Evolutionary conservation across 2,329 filamentous ascomycete species (phyloP).

Genomic region (Cercospora sp.): DNA sequence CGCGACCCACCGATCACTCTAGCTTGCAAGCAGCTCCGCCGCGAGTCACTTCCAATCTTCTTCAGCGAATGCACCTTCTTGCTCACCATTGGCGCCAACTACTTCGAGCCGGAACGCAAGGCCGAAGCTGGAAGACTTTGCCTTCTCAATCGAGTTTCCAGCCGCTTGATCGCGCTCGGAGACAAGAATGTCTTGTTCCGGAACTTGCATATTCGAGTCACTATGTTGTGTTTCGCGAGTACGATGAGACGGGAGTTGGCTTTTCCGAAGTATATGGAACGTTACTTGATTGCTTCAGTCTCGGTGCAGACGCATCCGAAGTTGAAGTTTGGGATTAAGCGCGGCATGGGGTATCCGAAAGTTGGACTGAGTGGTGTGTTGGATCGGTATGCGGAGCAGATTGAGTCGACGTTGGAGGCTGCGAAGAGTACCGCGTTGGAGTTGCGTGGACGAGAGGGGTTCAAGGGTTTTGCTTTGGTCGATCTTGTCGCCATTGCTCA

Average conservation of each 20-base stretch:
- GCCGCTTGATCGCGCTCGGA: not conserved
- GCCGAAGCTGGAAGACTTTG: slow-evolving; percentile 4
- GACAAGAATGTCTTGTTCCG: slow-evolving; percentile 9
- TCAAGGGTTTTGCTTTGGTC: slow-evolving; percentile 11
- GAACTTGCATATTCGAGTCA: slow-evolving; percentile 4
- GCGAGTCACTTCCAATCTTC: slow-evolving; percentile 6
- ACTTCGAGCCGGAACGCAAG: not conserved
- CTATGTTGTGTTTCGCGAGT: not conserved
- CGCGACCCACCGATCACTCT: slow-evolving; percentile 11
- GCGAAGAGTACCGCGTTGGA: slow-evolving; percentile 1
- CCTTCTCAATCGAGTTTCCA: not conserved
- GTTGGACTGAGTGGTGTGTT: not conserved
- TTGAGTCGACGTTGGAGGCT: not conserved
- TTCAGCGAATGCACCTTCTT: slow-evolving; percentile 13
- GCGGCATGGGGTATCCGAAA: not conserved
- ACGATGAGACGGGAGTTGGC: not conserved
- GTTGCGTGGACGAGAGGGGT: slow-evolving; percentile 1
- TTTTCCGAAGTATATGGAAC: not conserved
- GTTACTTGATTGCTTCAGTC: slow-evolving; percentile 1
- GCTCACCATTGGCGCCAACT: slow-evolving; percentile 11
- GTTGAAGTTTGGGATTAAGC: not conserved
- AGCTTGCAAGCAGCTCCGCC: slow-evolving; percentile 5
- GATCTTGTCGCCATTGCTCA: slow-evolving; percentile 13
- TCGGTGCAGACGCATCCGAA: slow-evolving; percentile 5
- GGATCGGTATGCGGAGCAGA: not conserved